phyloP scores from a whole-genome alignment of 1,284 basidiomycete genomes.

The Athelia psychrophila region DNA sequence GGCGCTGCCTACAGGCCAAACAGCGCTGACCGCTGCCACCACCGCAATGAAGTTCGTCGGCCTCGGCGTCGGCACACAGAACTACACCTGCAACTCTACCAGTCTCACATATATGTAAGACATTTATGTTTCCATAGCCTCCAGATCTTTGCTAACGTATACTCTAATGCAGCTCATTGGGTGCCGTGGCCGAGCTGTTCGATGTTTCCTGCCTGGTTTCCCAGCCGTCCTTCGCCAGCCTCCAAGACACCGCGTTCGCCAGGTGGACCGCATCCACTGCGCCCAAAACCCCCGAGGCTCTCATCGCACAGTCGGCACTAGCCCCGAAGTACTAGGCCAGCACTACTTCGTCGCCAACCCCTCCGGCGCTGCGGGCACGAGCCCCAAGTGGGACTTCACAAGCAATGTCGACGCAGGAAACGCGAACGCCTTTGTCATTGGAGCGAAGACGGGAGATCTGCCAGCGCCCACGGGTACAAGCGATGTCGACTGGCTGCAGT shows the following conservation, averaged over 20 bases:
- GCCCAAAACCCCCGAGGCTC: slow-evolving; percentile 26
- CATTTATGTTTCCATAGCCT: slow-evolving; percentile 1
- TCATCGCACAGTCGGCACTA: slow-evolving; percentile 28
- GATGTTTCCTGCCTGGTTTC: slow-evolving; percentile 55
- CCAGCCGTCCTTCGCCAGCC: slow-evolving; percentile 32
- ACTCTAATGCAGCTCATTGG: slow-evolving; percentile 27
- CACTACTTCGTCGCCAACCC: slow-evolving; percentile 56
- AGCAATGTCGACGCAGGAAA: slow-evolving; percentile 35
- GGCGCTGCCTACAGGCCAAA: slow-evolving; percentile 21
- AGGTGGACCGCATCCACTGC: slow-evolving; percentile 32
- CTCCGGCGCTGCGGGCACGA: slow-evolving; percentile 25
- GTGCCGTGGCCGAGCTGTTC: slow-evolving; percentile 57
- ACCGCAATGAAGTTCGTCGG: slow-evolving; percentile 37
- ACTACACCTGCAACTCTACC: slow-evolving; percentile 41
- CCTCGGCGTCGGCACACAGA: slow-evolving; percentile 47
- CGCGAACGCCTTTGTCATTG: slow-evolving; percentile 46
- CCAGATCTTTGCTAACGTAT: not conserved
- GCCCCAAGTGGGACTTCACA: slow-evolving; percentile 61
- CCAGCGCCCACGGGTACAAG: slow-evolving; percentile 40
- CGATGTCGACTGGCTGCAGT: slow-evolving; percentile 57
- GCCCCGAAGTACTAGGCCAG: slow-evolving; percentile 40
- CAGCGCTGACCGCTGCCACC: slow-evolving; percentile 30
- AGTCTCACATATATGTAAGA: slow-evolving; percentile 38
- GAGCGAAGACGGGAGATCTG: slow-evolving; percentile 37
- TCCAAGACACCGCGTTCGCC: slow-evolving; percentile 40